phyloP scores from a whole-genome alignment of 2,329 filamentous ascomycete genomes.

The Aureobasidium sp. region DNA sequence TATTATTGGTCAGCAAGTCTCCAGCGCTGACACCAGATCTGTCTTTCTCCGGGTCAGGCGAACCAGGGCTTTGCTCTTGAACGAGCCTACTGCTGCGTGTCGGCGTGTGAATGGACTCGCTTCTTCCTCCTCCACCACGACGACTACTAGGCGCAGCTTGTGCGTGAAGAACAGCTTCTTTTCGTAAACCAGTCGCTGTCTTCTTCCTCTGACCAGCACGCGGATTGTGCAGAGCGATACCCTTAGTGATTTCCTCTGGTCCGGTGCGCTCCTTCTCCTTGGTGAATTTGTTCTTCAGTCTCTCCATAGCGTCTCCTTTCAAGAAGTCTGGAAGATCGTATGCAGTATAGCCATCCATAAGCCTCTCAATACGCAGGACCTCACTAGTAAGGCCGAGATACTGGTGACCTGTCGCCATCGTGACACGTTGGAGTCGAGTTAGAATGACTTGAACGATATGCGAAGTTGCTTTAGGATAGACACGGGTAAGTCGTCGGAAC shows the following conservation, averaged over 20 bases:
- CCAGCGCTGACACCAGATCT: constrained; percentile 42
- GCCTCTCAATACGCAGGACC: constrained; percentile 83
- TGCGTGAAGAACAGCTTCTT: constrained; percentile 69
- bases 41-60: constrained; percentile 16
- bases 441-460: constrained; percentile 98
- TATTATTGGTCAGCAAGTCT: constrained; percentile 71
- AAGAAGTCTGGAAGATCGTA: constrained; percentile 89
- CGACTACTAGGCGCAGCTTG: constrained; percentile 32
- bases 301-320: constrained; percentile 69
- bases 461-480: constrained; percentile 92
- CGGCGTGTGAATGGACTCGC: constrained; percentile 5
- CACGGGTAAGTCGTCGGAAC: constrained; percentile 81
- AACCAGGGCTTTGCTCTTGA: not conserved
- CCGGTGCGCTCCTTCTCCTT: constrained; percentile 71
- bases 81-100: not conserved
- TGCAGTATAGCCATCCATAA: constrained; percentile 86
- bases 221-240: constrained; percentile 88
- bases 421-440: constrained; percentile 88
- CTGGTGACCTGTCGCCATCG: constrained; percentile 85
- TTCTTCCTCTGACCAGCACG: constrained; percentile 56
- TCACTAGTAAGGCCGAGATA: constrained; percentile 90
- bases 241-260: constrained; percentile 75
- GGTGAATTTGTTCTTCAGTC: constrained; percentile 84
- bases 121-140: constrained; percentile 4
- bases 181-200: constrained; percentile 66